Base-by-base conservation (phyloP, 2,329 filamentous ascomycete genomes). In the Pyrenochaeta sp. region DNA sequence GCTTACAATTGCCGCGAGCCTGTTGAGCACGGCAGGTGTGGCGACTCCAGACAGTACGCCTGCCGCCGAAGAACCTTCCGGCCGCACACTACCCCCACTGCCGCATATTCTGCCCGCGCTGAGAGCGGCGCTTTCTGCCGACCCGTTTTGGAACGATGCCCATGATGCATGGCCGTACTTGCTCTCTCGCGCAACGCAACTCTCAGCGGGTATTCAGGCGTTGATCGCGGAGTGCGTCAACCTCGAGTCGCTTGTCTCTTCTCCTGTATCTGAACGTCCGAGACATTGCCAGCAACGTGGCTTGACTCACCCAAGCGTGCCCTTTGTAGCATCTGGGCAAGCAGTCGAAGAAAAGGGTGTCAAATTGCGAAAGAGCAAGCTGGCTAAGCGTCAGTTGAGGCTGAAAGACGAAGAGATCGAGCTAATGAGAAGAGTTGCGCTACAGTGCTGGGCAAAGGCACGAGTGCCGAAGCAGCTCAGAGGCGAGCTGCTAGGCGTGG, bases 1-100 rank as follows among this genome's bases (percentile, higher is more conserved):
- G 43, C 64, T 81, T 20, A 76, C 78, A 9, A 76, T 81, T 51
- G 77, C 79, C n/a, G 79, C 80, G 6, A 78, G 78, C 31, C 72
- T 80, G 21, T 75, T 82, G 7, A 60, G 57, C 41, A 62, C 63
- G 1, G 54, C 61, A 6, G 40, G 35, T 27, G 42, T 60, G 2
- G 48, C 53, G 10, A 55, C 52, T 0, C 50, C 59, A 9, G 45
- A 56, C 10, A 30, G 44, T 7, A 39, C 36, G 20, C 36, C 36
- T 12, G 20, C 36, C 10, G 21, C 18, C 7, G 67, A 65, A 42
- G 50, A 52, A 3, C 41, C 54, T 9, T 23, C 41, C 3, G 27
- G 51, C 17, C 62, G 56, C 30, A 44, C 62, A 0, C 69, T 75
- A 2, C 73, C 72, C 7, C 67, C 73, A 0, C 61, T 75, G 9